Conservation (phyloP, 805 yeast species). For the Metschnikowia peoriensis region DNA sequence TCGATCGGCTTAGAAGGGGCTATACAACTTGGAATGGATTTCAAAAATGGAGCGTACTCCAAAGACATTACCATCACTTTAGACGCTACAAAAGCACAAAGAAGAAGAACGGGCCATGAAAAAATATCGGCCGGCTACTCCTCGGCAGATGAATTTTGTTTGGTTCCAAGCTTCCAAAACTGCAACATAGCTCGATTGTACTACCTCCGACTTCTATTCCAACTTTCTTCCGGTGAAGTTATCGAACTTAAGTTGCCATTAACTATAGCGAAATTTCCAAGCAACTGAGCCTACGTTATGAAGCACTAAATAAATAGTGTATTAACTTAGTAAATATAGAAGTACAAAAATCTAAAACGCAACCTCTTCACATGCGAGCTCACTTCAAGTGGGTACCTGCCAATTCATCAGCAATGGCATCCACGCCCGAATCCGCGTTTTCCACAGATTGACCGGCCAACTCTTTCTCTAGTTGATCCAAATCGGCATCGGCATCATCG, state of each 20-base stretch:
- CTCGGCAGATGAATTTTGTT: constrained; percentile 26
- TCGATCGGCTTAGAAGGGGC: constrained; percentile 9
- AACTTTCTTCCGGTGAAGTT: constrained; percentile 22
- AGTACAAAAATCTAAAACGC: neutral
- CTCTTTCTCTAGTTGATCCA: constrained; percentile 52
- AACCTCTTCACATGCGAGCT: neutral
- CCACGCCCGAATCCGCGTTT: constrained; percentile 46
- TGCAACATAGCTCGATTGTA: constrained; percentile 36
- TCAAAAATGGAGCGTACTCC: constrained; percentile 15
- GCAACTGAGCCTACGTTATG: neutral
- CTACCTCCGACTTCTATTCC: constrained; percentile 27
- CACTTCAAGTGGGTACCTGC: constrained; percentile 48
- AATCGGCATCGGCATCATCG: constrained; percentile 54
- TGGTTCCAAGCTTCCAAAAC: constrained; percentile 40
- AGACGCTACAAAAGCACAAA: constrained; percentile 27
- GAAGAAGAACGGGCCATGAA: constrained; percentile 10
- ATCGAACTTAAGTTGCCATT: constrained; percentile 32
- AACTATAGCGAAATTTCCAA: constrained; percentile 22
- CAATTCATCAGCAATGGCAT: constrained; percentile 57
- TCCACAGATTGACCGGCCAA: constrained; percentile 32
- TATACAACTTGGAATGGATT: constrained; percentile 4
- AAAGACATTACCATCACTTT: constrained; percentile 25
- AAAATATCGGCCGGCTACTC: constrained; percentile 10
- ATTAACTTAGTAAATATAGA: no score
- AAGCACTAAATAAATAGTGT: neutral